Evolutionary conservation across 768 basidiomycete species (phyloP), one percentile per base, ranked within the genome.

Genomic region (Boletus edulis): DNA sequence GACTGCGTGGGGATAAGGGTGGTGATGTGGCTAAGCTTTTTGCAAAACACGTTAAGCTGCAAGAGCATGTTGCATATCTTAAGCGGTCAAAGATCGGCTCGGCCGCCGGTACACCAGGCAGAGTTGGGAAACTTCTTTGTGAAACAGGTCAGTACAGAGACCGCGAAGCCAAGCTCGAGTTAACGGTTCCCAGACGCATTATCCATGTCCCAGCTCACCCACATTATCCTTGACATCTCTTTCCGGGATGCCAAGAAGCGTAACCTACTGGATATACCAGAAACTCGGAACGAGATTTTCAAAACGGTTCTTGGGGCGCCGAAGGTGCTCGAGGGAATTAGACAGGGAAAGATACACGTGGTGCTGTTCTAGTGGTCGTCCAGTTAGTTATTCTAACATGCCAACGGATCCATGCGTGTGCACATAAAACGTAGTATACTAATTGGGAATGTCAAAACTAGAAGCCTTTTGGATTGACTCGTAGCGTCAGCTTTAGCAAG

Each of bases 21-120:
- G 93, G 91, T 12, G 92, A 96, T 60, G 87, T 97, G 32, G 94
- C 90, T 20, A 98, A 98, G 71, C 81, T 99, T 27, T 98, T 98
- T 64, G 93, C 95, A 31, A 94, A 88, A 71, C 95, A 98, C 68
- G 85, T 96, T 74, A 97, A 95, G 73, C 76, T 95, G 39, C 76
- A 86, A 46, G 91, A 95, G 54, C 95, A 98, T 70, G 83, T 89
- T 64, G 76, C 83, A 15, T 91, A 94, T 74, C 78, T 98, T 64
- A 79, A 81, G 65, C 80, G 84, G 60, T 95, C 93, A n/a, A 91
- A 87, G 68, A 82, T 98, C 44, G 89, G 87, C 20, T 80, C 88
- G 40, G 96, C 93, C 18, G 91, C 90, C 27, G 96, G 96, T 18
- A 99, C 96, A 3, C 95, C 96, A 24, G 89, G 89, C 29, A 81